Evolutionary conservation across 129 eudicot genomes (phyloP), one percentile per base, ranked within the genome.

Genomic region (Glebionis coronaria): DNA sequence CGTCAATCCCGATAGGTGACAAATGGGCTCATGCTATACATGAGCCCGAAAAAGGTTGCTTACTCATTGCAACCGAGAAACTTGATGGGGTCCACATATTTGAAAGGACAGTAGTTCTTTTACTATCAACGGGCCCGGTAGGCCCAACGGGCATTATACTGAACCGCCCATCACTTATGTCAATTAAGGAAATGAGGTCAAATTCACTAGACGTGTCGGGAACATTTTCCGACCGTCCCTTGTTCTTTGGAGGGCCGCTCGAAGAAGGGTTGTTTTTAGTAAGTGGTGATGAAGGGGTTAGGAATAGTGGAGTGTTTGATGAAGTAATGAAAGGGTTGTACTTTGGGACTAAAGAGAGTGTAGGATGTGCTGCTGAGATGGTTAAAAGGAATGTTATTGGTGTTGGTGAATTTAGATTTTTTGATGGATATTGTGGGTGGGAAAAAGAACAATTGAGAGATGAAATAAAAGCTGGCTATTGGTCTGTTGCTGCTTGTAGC

Each of bases 351-450:
- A 93, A 82, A 66, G 97, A 84, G 71, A 86, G 82, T 75, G 86
- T 93, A 56, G 98, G 95, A 4, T 88, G 96, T 76, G 97, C 84
- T 19, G 84, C 88, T 63, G 98, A 93, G 67, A 93, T 93, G 88
- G 98, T 93, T 69, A 88, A 88, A 68, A 86, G 97, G 60, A 70
- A 78, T 67, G 77, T 78, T 19, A 79, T 93, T 62, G 78, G 74
- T 21, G 78, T 82, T 9, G 83, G 63, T 25, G 95, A 93, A 5
- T 84, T 93, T 11, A 84, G 92, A 74, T 93, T 88, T 76, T 93
- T 86, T 74, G 97, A 93, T 84, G 98, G 98, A 44, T 93, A 88
- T 70, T 93, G 98, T 83, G 98, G 95, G 28, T 93, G 98, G 98
- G 97, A 86, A 62, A 84, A 69, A 74, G 83, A 80, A 16, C 98